Conservation (phyloP, 768 basidiomycete species). For the Mrakia gelida region DNA sequence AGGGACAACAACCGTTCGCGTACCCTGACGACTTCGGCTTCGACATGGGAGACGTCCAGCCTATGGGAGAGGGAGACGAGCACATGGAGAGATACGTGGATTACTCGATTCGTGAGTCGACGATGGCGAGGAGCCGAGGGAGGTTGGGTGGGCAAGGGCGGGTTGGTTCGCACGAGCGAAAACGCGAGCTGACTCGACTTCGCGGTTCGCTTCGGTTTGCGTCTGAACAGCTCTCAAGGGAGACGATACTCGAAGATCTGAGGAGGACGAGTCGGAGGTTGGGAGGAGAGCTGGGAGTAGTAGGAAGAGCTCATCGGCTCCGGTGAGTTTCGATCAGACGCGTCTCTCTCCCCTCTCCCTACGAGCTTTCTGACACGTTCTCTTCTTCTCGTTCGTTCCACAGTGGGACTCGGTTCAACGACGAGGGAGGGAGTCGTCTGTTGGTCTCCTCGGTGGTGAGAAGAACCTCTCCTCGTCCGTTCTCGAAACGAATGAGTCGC, state of each 20-base stretch:
- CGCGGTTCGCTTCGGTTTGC: not conserved
- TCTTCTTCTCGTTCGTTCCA: not conserved
- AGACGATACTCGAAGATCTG: not conserved
- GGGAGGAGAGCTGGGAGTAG: constrained; percentile 13
- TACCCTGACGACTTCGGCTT: not conserved
- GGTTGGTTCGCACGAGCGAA: no score
- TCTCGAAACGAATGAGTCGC: not conserved
- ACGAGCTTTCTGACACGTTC: not conserved
- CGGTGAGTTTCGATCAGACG: not conserved
- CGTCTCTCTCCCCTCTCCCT: no score
- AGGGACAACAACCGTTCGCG: not conserved
- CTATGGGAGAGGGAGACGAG: not conserved
- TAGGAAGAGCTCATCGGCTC: constrained; percentile 16
- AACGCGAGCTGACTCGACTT: not conserved
- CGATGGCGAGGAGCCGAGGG: not conserved
- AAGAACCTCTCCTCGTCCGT: no score
- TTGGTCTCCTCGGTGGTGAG: not conserved
- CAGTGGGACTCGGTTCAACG: constrained; percentile 14
- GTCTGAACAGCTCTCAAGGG: not conserved
- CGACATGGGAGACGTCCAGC: not conserved
- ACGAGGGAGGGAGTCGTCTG: constrained; percentile 11
- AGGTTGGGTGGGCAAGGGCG: no score
- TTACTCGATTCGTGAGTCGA: constrained; percentile 8
- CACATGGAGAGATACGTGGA: not conserved
- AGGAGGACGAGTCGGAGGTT: constrained; percentile 9